Conservation (phyloP, 768 basidiomycete species). For the Auricularia heimuer region DNA sequence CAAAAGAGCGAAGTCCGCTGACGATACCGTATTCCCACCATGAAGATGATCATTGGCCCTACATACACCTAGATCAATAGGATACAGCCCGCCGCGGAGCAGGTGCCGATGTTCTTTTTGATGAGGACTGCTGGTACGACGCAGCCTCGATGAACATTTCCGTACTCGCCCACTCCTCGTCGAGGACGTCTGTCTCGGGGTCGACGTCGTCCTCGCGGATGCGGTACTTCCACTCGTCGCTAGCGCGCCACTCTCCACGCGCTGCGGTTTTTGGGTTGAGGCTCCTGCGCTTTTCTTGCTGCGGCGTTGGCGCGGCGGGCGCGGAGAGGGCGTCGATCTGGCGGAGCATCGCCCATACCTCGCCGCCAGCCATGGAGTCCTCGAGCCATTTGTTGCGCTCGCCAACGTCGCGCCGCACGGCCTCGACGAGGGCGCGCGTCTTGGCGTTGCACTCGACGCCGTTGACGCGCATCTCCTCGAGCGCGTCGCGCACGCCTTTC, state of each 20-base stretch:
- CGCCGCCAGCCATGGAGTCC: slow-evolving; percentile 36
- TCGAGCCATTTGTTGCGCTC: slow-evolving; percentile 43
- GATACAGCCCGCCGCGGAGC: too few relatives aligned
- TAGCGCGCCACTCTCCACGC: background rate
- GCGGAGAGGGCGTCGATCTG: slow-evolving; percentile 15
- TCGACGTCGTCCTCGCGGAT: background rate
- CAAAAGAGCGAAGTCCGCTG: too few relatives aligned
- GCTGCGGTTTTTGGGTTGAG: background rate
- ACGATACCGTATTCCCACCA: too few relatives aligned
- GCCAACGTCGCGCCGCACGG: slow-evolving; percentile 52
- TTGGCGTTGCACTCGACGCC: slow-evolving; percentile 55
- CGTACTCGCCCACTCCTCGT: background rate
- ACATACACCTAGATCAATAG: too few relatives aligned
- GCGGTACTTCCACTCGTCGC: background rate
- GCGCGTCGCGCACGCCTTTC: slow-evolving; percentile 55
- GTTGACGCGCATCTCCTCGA: slow-evolving; percentile 77
- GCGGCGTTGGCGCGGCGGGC: background rate
- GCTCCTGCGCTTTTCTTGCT: background rate
- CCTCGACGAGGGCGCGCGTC: slow-evolving; percentile 55
- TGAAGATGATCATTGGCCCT: too few relatives aligned
- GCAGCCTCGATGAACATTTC: too few relatives aligned
- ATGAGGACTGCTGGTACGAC: too few relatives aligned
- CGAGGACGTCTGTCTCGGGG: background rate
- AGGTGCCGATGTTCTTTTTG: too few relatives aligned
- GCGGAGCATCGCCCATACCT: slow-evolving; percentile 50